phyloP scores from a whole-genome alignment of 2,329 filamentous ascomycete species.

The Aphanoascus verrucosus region DNA sequence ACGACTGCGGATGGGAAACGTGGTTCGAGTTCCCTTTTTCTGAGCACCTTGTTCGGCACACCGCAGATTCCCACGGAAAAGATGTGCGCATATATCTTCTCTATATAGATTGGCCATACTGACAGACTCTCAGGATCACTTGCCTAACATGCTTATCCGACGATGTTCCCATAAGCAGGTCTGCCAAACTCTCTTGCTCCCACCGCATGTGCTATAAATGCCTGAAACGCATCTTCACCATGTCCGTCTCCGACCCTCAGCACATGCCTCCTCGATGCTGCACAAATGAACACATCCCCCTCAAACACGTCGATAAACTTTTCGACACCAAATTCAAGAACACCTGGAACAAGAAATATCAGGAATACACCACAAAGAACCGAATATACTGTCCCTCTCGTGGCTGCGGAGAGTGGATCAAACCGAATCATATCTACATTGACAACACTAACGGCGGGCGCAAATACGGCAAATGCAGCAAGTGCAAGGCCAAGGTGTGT shows the following conservation, averaged over 20 bases:
- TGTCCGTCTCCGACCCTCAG: conserved; percentile 64
- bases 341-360: conserved; percentile 69
- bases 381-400: conserved; percentile 65
- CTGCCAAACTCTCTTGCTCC: conserved; percentile 62
- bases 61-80: conserved; percentile 10
- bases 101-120: conserved; percentile 6
- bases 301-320: conserved; percentile 64
- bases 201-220: conserved; percentile 75
- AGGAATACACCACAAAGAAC: conserved; percentile 63
- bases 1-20: conserved; percentile 6
- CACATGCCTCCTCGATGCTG: conserved; percentile 84
- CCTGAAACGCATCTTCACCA: conserved; percentile 60
- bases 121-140: conserved; percentile 44
- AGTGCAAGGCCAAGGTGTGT: conserved; percentile 66
- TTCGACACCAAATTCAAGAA: conserved; percentile 66
- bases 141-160: conserved; percentile 63
- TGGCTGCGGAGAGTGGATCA: conserved; percentile 70
- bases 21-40: conserved; percentile 5
- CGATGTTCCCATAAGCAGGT: conserved; percentile 52
- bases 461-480: conserved; percentile 58
- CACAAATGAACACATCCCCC: conserved; percentile 58
- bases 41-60: conserved; percentile 7
- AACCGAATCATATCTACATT: conserved; percentile 55
- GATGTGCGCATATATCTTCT: conserved; percentile 11
- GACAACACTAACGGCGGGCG: conserved; percentile 42